A percentile compares a stretch with the other conserved stretches of the same genome.
Evolutionary conservation across 495 filamentous ascomycete genomes (phyloP).

Genomic region (Pseudomonodictys pantanalensis): DNA sequence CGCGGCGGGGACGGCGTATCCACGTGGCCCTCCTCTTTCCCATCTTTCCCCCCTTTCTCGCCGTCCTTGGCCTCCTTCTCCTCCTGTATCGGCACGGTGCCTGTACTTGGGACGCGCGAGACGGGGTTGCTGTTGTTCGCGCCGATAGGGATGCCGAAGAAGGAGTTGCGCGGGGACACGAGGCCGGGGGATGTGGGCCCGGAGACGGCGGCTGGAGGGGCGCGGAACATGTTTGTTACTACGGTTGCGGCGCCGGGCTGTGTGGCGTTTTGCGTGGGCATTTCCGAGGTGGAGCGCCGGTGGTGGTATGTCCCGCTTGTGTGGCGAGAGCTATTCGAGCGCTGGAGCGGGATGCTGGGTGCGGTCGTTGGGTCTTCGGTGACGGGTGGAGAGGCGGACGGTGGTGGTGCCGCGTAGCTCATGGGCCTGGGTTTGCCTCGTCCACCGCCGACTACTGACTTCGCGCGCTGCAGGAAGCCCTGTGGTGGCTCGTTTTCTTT

Average conservation of each 20-base stretch:
- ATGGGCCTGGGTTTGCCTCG: constrained; percentile 59
- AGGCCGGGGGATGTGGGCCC: constrained; percentile 55
- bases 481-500: constrained; percentile 44
- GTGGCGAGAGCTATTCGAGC: constrained; percentile 52
- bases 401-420: constrained; percentile 56
- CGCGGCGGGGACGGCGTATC: constrained; percentile 33
- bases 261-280: no score
- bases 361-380: constrained; percentile 75
- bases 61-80: constrained; percentile 14
- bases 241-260: constrained; percentile 57
- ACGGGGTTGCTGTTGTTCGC: constrained; percentile 35
- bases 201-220: constrained; percentile 52
- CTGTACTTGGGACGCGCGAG: constrained; percentile 33
- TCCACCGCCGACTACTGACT: constrained; percentile 57
- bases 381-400: constrained; percentile 5
- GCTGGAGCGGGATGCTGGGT: constrained; percentile 72
- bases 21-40: background rate
- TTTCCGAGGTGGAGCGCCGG: constrained; percentile 67
- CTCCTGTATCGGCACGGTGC: background rate
- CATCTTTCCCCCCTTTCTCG: background rate
- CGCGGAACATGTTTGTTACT: constrained; percentile 81
- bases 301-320: constrained; percentile 50
- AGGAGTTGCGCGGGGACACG: constrained; percentile 51
- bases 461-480: constrained; percentile 74
- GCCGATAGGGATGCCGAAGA: constrained; percentile 44